Evolutionary conservation across 2,329 filamentous ascomycete genomes (phyloP), one percentile per base, ranked within the genome.

Genomic region (Venturia nashicola): DNA sequence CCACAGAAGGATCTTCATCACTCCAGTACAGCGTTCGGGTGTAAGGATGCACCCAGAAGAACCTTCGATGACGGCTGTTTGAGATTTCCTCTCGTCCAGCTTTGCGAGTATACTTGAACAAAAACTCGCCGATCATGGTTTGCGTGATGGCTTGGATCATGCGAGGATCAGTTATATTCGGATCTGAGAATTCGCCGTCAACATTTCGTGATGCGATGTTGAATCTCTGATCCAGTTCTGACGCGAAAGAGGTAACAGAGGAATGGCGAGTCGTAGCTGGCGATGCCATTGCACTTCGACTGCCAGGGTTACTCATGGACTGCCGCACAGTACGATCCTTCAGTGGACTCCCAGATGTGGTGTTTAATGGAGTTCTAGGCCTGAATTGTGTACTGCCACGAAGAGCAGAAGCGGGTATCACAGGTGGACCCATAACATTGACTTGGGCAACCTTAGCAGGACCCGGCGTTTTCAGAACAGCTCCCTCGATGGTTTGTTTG

Each of bases 71-170:
- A 62, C 94, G 85, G 64, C 92, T 96, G 69, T 87, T 88, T 0
- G 92, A 97, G 76, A 96, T 86, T 67, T 91, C 89, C 63, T 86
- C 89, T 32, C 93, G 48, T 36, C 59, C 92, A 65, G 92, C 83
- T 78, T 94, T 96, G 70, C 94, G 88, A 0, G 94, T 99, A 76
- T 99, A 99, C 75, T 99, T 99, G 94, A 94, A 99, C 48, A 99
- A 81, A 74, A 93, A 97, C 74, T 99, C 94, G 64, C 94, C 94
- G 72, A 99, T 97, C 94, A 99, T 99, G 20, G 94, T 97, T 76
- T 99, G 93, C 2, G 94, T 99, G 68, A 99, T 97, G 60, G 94
- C 94, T 77, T 97, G 91, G 69, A 99, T 97, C 91, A 99, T 97
- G 70, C 93, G 89, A 67, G 93, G 93, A 76, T 99, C 94, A 5